Conservation (phyloP, 495 filamentous ascomycete genomes). For the Podospora appendiculata region DNA sequence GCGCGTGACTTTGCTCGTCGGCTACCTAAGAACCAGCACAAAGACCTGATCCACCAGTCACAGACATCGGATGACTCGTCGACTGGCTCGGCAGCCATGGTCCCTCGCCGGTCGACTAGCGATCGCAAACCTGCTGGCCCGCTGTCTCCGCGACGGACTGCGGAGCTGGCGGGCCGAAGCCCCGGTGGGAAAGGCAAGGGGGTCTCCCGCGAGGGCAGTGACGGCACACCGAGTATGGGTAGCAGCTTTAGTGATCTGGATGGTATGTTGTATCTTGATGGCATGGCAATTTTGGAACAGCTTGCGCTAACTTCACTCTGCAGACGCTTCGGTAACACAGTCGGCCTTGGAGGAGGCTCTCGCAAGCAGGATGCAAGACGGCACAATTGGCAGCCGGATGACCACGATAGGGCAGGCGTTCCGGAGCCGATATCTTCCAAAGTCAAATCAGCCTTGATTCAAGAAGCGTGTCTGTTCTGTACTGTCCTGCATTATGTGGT, state of each 20-base stretch:
- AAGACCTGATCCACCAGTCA: slow-evolving; percentile 8
- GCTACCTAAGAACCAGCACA: slow-evolving; percentile 15
- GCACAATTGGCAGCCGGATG: slow-evolving; percentile 69
- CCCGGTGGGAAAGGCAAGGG: slow-evolving; percentile 35
- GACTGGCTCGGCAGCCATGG: slow-evolving; percentile 48
- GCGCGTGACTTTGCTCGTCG: slow-evolving; percentile 33
- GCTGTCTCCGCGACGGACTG: slow-evolving; percentile 46
- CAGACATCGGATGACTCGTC: slow-evolving; percentile 51
- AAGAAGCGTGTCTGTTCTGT: no score
- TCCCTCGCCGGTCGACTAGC: slow-evolving; percentile 3
- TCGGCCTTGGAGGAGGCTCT: slow-evolving; percentile 91
- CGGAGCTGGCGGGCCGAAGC: slow-evolving; percentile 50
- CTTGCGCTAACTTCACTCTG: neutral
- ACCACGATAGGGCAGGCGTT: slow-evolving; percentile 63
- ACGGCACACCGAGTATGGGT: slow-evolving; percentile 91
- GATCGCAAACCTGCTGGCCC: slow-evolving; percentile 11
- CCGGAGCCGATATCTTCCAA: slow-evolving; percentile 34
- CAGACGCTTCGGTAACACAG: slow-evolving; percentile 90
- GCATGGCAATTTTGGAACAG: neutral
- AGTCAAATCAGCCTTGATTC: neutral
- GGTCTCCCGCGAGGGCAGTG: slow-evolving; percentile 60
- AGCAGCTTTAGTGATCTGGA: slow-evolving; percentile 97
- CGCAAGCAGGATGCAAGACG: slow-evolving; percentile 82
- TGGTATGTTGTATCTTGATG: slow-evolving; percentile 45
- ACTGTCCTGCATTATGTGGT: no score